Percentiles rank a stretch among this genome's conserved stretches.
phyloP scores from a whole-genome alignment of 305 asterid genomes.

The Ilex paraguariensis region DNA sequence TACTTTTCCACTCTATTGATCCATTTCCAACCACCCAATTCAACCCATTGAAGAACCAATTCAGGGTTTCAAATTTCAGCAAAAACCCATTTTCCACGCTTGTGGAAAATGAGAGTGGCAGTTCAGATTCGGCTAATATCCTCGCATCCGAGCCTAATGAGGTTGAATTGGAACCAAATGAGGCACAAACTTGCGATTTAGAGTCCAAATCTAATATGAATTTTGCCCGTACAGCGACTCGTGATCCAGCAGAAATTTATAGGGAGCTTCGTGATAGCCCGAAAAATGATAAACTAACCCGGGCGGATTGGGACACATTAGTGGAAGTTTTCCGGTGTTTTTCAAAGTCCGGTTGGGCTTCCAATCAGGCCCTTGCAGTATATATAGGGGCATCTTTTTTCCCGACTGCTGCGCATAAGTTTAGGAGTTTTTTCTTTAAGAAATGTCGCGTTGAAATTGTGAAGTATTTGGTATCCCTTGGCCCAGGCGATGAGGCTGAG shows the following conservation, averaged over 20 bases:
- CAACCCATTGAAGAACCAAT: conserved; percentile 6
- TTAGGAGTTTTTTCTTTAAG: conserved; percentile 44
- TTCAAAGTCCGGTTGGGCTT: conserved; percentile 76
- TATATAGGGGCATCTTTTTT: conserved; percentile 75
- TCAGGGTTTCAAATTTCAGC: conserved; percentile 17
- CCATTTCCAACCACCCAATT: conserved; percentile 15
- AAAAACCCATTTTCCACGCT: conserved; percentile 35
- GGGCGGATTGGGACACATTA: conserved; percentile 53
- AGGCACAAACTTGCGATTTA: conserved; percentile 9
- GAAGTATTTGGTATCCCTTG: conserved; percentile 52
- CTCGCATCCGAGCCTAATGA: conserved; percentile 19
- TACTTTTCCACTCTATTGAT: conserved; percentile 16
- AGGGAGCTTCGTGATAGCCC: conserved; percentile 37
- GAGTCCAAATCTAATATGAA: conserved; percentile 19
- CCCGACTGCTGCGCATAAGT: conserved; percentile 63
- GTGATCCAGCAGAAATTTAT: conserved; percentile 63
- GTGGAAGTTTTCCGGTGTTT: conserved; percentile 48
- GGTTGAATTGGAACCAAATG: conserved; percentile 23
- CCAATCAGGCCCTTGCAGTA: conserved; percentile 71
- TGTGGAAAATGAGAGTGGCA: conserved; percentile 21
- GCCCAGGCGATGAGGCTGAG: conserved; percentile 64
- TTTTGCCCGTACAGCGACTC: conserved; percentile 27
- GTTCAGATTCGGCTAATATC: background rate
- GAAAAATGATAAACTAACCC: conserved; percentile 24
- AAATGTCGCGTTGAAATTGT: conserved; percentile 44